A percentile compares a stretch with the other conserved stretches of the same genome.
Conservation (phyloP, 352 stramenopile species). For the Phytopythium vexans region DNA sequence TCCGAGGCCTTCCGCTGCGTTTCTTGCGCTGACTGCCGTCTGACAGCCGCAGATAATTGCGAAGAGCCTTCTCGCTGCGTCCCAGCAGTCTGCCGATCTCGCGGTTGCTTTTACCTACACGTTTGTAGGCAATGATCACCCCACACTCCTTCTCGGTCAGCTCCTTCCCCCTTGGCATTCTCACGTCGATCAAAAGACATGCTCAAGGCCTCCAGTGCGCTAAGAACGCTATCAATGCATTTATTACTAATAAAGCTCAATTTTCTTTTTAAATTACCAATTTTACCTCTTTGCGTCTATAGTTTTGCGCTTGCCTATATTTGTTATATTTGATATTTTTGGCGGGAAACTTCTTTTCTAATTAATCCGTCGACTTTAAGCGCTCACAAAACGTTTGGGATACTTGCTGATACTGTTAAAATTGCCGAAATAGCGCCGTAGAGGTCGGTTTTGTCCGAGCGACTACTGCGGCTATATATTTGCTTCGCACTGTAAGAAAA, state of each 20-base stretch:
- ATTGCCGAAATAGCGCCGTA: too few species aligned
- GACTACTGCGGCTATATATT: too few species aligned
- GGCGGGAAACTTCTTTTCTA: constrained; percentile 4
- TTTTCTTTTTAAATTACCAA: not conserved
- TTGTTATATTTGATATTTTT: too few species aligned
- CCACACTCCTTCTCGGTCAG: not conserved
- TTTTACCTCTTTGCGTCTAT: not conserved
- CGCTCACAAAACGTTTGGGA: too few species aligned
- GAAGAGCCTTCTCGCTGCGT: not conserved
- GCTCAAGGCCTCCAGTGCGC: too few species aligned
- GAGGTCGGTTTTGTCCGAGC: too few species aligned
- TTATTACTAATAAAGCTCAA: not conserved
- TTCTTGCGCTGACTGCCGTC: not conserved
- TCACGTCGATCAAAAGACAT: not conserved
- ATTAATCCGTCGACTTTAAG: too few species aligned
- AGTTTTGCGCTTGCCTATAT: not conserved
- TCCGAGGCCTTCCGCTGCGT: not conserved
- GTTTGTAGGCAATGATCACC: not conserved
- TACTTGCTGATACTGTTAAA: too few species aligned
- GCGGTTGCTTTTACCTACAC: not conserved
- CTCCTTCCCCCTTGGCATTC: not conserved
- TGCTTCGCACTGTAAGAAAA: too few species aligned
- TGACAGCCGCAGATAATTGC: not conserved
- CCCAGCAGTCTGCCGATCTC: not conserved
- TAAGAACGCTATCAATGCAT: too few species aligned